Percentiles rank a stretch among this genome's conserved stretches.
Conservation (phyloP, 2,329 filamentous ascomycete genomes). For the Diplodia seriata region DNA sequence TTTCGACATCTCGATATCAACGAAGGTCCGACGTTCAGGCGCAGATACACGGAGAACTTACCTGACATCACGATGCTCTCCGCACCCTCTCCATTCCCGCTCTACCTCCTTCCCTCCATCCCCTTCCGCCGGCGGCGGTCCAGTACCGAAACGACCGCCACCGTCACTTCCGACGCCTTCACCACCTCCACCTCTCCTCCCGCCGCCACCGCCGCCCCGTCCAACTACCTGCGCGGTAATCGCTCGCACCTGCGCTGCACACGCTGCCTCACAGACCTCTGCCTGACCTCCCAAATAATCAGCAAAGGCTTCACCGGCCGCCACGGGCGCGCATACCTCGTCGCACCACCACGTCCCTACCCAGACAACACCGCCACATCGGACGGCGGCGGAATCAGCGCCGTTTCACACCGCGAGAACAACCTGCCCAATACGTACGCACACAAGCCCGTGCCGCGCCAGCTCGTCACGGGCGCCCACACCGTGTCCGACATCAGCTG, state of each 20-base stretch:
- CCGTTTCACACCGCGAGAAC: constrained; percentile 36
- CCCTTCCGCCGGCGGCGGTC: constrained; percentile 50
- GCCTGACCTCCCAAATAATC: constrained; percentile 65
- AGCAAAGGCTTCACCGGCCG: constrained; percentile 71
- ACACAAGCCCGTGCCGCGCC: constrained; percentile 62
- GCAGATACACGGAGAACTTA: background rate
- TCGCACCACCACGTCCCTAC: constrained; percentile 52
- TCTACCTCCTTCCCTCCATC: constrained; percentile 48
- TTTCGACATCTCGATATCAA: background rate
- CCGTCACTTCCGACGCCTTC: constrained; percentile 39
- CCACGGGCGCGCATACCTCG: constrained; percentile 69
- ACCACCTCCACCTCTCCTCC: constrained; percentile 37
- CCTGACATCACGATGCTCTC: constrained; percentile 24
- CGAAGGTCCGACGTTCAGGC: background rate
- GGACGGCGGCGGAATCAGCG: constrained; percentile 25
- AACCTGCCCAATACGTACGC: constrained; percentile 66
- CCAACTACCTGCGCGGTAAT: constrained; percentile 40
- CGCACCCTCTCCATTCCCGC: constrained; percentile 41
- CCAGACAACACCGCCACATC: constrained; percentile 17
- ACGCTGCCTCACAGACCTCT: constrained; percentile 65
- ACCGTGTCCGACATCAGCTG: constrained; percentile 68
- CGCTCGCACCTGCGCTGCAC: constrained; percentile 59
- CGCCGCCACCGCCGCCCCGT: constrained; percentile 37
- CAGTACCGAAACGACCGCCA: constrained; percentile 48
- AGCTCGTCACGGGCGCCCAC: constrained; percentile 68